Evolutionary conservation across 2,329 filamentous ascomycete species (phyloP), one percentile per base, ranked within the genome.

Genomic region (Seiridium cupressi): DNA sequence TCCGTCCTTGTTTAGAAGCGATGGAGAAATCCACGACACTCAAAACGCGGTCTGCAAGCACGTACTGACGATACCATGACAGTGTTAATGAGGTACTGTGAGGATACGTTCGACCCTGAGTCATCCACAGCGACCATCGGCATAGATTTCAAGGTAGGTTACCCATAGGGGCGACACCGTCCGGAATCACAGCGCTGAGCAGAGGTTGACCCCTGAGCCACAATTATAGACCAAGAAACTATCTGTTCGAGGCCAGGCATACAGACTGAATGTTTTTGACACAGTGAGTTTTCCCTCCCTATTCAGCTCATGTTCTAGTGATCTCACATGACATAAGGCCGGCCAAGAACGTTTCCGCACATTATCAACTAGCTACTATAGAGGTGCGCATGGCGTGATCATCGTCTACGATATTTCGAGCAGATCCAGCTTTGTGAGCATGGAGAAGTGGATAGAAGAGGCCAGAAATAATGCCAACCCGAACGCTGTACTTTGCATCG

Each of bases 51-150:
- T 26, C 18, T 26, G 18, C 18, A 26, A 26, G 18, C 18, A 26
- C 9, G n/a, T 49, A 32, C 47, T 49, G 47, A 49, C 47, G 18
- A 53, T 32, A 32, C 32, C 18, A 34, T 38, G 10, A 36, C 64
- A 84, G 81, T 85, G 62, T 72, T 85, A 51, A 77, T 81, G 61
- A 74, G 82, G 66, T 85, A 85, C 64, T 84, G 81, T 68, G 81
- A 84, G 63, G 81, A 84, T 68, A 81, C 84, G 65, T 85, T 84
- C 65, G 83, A 85, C 61, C 77, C 80, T 4, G 81, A 84, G 66
- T 78, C 76, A 42, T 79, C 81, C 3, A 79, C 81, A 5, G 81
- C 83, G 5, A 85, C 83, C 3, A 84, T 85, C 63, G 83, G 82
- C 36, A 82, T 85, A 61, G 83, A 85, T 66, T 84, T 82, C 70